Conservation (phyloP, 441 rosid species). For the Theobroma grandiflorum region DNA sequence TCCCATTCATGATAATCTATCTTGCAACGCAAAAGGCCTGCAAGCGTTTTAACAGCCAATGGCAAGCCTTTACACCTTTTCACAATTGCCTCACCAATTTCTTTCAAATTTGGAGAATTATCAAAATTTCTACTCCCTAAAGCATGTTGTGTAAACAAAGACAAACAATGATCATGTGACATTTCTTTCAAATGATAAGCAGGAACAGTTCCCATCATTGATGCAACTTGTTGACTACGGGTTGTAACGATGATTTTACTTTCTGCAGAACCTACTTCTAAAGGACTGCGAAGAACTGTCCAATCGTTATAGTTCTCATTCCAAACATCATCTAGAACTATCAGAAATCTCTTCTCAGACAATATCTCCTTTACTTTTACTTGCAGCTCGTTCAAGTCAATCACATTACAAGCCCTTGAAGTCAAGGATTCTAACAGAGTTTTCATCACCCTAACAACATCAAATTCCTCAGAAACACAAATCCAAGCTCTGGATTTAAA, state of each 20-base stretch:
- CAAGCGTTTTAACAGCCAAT: slow-evolving; percentile 21
- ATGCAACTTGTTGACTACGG: slow-evolving; percentile 10
- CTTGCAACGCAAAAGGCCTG: slow-evolving; percentile 21
- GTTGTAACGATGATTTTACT: slow-evolving; percentile 28
- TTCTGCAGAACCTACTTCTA: slow-evolving; percentile 3
- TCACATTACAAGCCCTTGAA: not conserved
- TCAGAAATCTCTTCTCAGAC: slow-evolving; percentile 12
- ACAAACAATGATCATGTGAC: slow-evolving; percentile 8
- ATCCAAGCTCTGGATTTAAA: slow-evolving; percentile 9
- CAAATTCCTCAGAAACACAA: slow-evolving; percentile 25
- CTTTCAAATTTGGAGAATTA: not conserved
- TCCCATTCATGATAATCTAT: not conserved
- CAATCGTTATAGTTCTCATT: slow-evolving; percentile 11
- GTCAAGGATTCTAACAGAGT: not conserved
- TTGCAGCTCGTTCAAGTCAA: slow-evolving; percentile 17
- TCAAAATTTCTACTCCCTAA: slow-evolving; percentile 14
- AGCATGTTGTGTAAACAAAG: slow-evolving; percentile 24
- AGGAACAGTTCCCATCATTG: slow-evolving; percentile 9
- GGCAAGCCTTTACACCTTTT: slow-evolving; percentile 24
- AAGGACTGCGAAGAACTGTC: slow-evolving; percentile 17
- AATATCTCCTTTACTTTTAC: not conserved
- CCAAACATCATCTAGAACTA: slow-evolving; percentile 30
- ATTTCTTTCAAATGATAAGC: slow-evolving; percentile 9
- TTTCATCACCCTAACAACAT: slow-evolving; percentile 17
- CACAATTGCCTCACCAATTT: slow-evolving; percentile 21